Conservation (phyloP, 495 filamentous ascomycete species). For the Neurospora intermedia region DNA sequence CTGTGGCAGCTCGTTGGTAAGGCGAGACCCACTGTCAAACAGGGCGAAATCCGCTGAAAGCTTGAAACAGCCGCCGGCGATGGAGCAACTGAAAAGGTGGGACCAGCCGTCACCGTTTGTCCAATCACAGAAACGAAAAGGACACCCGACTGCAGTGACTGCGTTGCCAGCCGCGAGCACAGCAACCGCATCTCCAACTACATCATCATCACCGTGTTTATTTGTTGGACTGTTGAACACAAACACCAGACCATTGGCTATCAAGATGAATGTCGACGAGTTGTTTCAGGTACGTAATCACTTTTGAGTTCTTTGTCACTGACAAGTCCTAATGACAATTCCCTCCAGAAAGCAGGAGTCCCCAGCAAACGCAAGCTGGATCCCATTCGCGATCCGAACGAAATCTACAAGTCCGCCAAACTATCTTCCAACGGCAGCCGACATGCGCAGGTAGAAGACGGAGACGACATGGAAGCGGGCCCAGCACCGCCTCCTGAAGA, state of each 20-base stretch:
- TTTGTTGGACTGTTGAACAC: not conserved
- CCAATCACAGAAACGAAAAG: too few relatives aligned
- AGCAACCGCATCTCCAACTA: not conserved
- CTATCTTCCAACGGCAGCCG: constrained; percentile 42
- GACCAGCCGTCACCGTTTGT: not conserved
- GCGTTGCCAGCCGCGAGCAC: not conserved
- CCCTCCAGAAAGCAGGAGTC: constrained; percentile 39
- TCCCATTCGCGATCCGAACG: constrained; percentile 55
- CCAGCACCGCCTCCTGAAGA: constrained; percentile 38
- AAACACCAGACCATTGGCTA: constrained; percentile 7
- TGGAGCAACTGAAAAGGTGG: not conserved
- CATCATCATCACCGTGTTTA: not conserved
- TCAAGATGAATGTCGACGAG: constrained; percentile 70
- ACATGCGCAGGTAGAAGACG: constrained; percentile 30
- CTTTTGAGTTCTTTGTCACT: not conserved
- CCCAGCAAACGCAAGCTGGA: constrained; percentile 69
- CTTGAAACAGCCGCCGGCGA: not conserved
- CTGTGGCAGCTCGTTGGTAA: not conserved
- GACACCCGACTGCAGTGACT: too few relatives aligned
- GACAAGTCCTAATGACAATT: not conserved
- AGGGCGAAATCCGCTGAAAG: not conserved
- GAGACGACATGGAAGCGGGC: constrained; percentile 48
- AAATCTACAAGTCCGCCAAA: constrained; percentile 84
- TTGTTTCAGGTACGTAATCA: constrained; percentile 61
- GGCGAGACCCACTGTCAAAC: not conserved